Evolutionary conservation across 257 asterid species (phyloP), one percentile per base, ranked within the genome.

Genomic region (Fraxinus anomala): DNA sequence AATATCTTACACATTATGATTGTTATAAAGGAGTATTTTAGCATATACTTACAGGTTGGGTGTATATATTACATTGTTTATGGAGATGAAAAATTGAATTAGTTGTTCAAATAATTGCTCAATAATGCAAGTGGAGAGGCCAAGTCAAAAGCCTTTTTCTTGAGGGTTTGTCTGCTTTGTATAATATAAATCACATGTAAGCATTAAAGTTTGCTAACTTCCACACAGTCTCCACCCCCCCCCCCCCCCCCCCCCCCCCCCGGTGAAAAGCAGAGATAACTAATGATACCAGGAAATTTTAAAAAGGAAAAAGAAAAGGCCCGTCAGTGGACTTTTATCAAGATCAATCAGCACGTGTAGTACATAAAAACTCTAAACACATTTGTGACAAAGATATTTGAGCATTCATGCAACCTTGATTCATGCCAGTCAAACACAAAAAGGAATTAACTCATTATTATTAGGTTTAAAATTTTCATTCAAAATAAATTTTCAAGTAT

Each of bases 121-220:
- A 56, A 56, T 56, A 56, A 56, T 56, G 67, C 56, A 14, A 47
- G 16, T 13, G 56, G 6, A 14, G n/a, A 42, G 68, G 68, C 21
- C 37, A 68, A 75, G 73, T 76, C 79, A 76, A 76, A 21, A 63
- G 73, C 79, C 73, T 66, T 75, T 63, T 65, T 14, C 42, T 26
- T 23, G 65, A 61, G 79, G 61, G 72, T 74, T 47, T 56, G 67
- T 56, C 71, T 31, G 16, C 9, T 17, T 73, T 49, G 26, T 24
- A 14, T 44, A 76, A 81, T 59, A 14, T 47, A 1, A 71, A 47
- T 31, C 78, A 71, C 74, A 70, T 81, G 81, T 44, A 76, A 81
- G 78, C 84, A 76, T 76, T 67, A 37, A 76, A 72, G 59, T 68
- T 72, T 76, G 79, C 49, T n/a, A 66, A 51, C 84, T 72, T 66